phyloP scores from a whole-genome alignment of 441 rosid genomes.

The Brassica balearica region DNA sequence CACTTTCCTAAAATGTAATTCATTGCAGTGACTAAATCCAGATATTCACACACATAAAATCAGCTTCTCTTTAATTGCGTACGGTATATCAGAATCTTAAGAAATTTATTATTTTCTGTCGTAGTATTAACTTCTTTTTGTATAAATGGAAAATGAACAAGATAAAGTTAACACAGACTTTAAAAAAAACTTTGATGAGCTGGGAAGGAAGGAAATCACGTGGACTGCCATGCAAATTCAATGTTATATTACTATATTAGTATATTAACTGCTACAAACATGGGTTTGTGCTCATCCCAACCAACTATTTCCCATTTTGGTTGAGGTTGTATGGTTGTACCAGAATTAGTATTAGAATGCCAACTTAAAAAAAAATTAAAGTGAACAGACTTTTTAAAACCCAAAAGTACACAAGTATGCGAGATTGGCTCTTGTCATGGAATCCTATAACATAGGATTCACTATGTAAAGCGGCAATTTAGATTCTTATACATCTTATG shows the following conservation, averaged over 20 bases:
- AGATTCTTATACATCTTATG: not conserved
- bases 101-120: not conserved
- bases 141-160: constrained; percentile 6
- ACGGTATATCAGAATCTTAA: not conserved
- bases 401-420: constrained; percentile 23
- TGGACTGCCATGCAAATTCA: constrained; percentile 45
- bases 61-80: not conserved
- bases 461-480: constrained; percentile 29
- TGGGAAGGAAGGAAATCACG: constrained; percentile 33
- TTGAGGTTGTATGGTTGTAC: constrained; percentile 34
- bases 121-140: not conserved
- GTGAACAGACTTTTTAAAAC: not conserved
- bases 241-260: constrained; percentile 6
- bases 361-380: not conserved
- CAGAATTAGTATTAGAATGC: not conserved
- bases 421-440: constrained; percentile 35
- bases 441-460: constrained; percentile 48
- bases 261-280: constrained; percentile 8
- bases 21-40: not conserved
- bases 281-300: constrained; percentile 27
- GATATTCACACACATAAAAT: not conserved
- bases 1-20: constrained; percentile 6
- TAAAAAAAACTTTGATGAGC: constrained; percentile 32
- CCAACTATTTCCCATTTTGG: constrained; percentile 33
- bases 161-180: constrained; percentile 30